These are phyloP conservation scores for Aphanomyces cochlioides DNA, from an alignment of 352 stramenopile genomes.

Conservation along the genomic window DNA sequence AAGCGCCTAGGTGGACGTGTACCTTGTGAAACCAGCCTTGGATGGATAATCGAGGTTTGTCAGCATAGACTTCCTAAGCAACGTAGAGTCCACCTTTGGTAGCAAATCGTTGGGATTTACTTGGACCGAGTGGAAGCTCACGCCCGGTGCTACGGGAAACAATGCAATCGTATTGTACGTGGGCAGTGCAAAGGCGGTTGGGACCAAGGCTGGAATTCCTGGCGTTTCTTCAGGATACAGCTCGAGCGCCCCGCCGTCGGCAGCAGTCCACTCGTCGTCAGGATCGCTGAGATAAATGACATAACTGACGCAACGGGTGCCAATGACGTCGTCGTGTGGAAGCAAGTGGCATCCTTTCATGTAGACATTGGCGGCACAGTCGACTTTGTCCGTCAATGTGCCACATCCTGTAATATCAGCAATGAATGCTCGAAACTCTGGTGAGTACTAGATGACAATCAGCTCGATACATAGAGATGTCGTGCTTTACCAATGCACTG, in stretches of 20 bases:
- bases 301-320: constrained; percentile 84
- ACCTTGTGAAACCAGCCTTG: constrained; percentile 64
- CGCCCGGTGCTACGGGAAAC: constrained; percentile 82
- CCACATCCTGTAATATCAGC: constrained; percentile 55
- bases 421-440: constrained; percentile 77
- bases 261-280: constrained; percentile 62
- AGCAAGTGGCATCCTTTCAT: constrained; percentile 86
- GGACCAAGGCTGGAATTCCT: constrained; percentile 36
- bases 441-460: constrained; percentile 51
- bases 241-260: constrained; percentile 84
- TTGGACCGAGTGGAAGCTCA: constrained; percentile 88
- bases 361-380: constrained; percentile 90
- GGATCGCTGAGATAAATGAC: constrained; percentile 91
- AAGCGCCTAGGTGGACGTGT: not conserved
- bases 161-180: constrained; percentile 87
- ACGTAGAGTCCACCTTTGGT: not conserved
- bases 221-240: constrained; percentile 60
- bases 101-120: constrained; percentile 10
- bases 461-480: not conserved
- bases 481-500: constrained; percentile 45
- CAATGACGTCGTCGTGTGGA: constrained; percentile 93
- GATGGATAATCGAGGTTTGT: constrained; percentile 79
- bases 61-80: constrained; percentile 72
- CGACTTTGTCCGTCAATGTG: constrained; percentile 60
- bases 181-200: constrained; percentile 45